phyloP scores from a whole-genome alignment of 73 alveolate species.

The Symbiodinium pilosum region DNA sequence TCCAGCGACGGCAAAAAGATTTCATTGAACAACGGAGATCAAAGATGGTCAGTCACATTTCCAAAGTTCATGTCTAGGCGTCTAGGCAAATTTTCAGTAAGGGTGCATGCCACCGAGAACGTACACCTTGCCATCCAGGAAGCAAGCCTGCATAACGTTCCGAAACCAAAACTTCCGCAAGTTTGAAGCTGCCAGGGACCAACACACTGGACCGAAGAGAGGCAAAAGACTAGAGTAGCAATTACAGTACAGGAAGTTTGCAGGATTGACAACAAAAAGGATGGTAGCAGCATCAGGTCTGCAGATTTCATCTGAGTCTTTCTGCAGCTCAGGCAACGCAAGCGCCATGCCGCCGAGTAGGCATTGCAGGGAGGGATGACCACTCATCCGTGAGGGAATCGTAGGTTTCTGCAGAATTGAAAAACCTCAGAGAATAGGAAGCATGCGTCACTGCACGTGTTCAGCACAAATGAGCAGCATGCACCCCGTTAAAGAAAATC shows the following conservation, averaged over 20 bases:
- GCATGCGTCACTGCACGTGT: too few species aligned
- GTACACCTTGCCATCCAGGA: constrained; percentile 65
- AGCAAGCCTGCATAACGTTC: constrained; percentile 40
- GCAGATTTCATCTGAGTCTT: not conserved
- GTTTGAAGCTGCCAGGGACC: too few species aligned
- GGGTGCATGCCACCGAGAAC: constrained; percentile 90
- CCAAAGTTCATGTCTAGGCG: too few species aligned
- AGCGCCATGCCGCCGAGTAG: constrained; percentile 75
- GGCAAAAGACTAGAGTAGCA: too few species aligned
- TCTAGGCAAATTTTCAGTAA: not conserved
- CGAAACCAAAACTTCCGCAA: too few species aligned
- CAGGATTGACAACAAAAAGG: not conserved
- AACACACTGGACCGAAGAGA: too few species aligned
- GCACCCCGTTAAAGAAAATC: not conserved
- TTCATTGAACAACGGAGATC: too few species aligned
- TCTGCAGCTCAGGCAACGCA: not conserved
- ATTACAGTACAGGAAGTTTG: not conserved
- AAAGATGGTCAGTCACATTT: too few species aligned
- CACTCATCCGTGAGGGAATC: constrained; percentile 70
- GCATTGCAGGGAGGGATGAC: constrained; percentile 46
- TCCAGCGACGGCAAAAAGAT: too few species aligned
- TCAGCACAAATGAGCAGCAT: too few species aligned
- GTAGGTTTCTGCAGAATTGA: constrained; percentile 62
- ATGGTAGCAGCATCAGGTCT: not conserved
- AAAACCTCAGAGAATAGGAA: constrained; percentile 24